Base-by-base conservation (phyloP, 257 asterid genomes). In the Marsdenia floribunda region DNA sequence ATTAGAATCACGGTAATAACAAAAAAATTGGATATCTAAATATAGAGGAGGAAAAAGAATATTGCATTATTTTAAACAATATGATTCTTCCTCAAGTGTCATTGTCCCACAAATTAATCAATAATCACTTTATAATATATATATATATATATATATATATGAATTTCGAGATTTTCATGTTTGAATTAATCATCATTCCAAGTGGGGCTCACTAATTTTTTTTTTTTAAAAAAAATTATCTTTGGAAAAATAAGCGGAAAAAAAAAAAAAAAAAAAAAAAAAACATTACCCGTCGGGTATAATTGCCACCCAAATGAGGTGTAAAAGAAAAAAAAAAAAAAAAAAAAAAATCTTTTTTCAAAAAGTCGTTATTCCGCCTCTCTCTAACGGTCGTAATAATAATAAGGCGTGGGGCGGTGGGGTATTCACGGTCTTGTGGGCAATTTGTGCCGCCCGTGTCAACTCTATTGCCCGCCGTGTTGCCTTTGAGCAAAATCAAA, bases 331-430 rank as follows among this genome's bases (percentile, higher is more conserved):
- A 21, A n/a, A n/a, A n/a, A n/a, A n/a, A n/a, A n/a, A n/a, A n/a
- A n/a, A n/a, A n/a, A n/a, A n/a, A 33, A 15, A 11, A n/a, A 33
- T 7, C 16, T 47, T 63, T 55, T 58, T 44, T 44, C 49, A 6
- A 57, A 57, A 68, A 52, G 69, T 65, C 74, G 78, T 76, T 40
- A 54, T 14, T 22, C 11, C 65, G 73, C 54, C 72, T 44, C 40
- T 44, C 40, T 79, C 68, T 26, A 85, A 81, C 84, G 87, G 87
- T 61, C 42, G 26, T 22, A 22, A 15, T 73, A 60, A 76, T 35
- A 52, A 57, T 52, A 42, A 63, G 55, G 58, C 35, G 58, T 7
- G 81, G 83, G 71, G 73, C 74, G 75, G 40, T 16, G 55, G 73
- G 73, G 47, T 42, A 42, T 42, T 6, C 47, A 42, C 12, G 47